Base-by-base conservation (phyloP, 2,329 filamentous ascomycete genomes). In the Fusarium sp. region DNA sequence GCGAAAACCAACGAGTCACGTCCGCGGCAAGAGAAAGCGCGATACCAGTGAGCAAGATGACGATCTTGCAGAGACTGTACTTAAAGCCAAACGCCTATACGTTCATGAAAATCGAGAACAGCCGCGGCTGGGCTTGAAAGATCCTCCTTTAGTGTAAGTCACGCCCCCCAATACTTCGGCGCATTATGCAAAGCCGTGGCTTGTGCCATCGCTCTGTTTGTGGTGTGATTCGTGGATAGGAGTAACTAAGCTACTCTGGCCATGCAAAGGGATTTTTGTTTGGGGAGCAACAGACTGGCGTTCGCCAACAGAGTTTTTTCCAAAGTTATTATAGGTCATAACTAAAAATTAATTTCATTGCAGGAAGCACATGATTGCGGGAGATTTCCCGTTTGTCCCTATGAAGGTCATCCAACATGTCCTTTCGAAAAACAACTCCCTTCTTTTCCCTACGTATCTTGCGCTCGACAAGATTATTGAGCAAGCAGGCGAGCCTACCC, bases 11-110 rank as follows among this genome's bases (percentile, higher is more conserved):
- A 47, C 69, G 7, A 69, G 41, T 18, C 53, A 62, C 13, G 73
- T 65, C 11, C 58, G 57, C 4, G 70, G 72, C 27, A 87, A 87
- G 71, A 78, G 84, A 15, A 86, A 86, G 70, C 78, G 81, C 18
- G 64, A 73, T 2, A 67, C 73, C 2, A 73, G 69, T 1, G 67
- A 69, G 6, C 61, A 71, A 40, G 65, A 72, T 11, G 72, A 75
- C 24, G 65, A 55, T 15, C 30, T 45, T 8, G 44, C 66, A 20
- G 40, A 62, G 16, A 59, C 71, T 65, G 66, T 71, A 22, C 52
- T 30, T 2, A 43, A 45, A 62, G 71, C 52, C 11, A 73, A 64
- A 34, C 67, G 58, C 30, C 64, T 55, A 27, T 75, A 64, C 20
- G 59, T 24, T 32, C 16, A 18, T 16, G n/a, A 22, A 10, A 15